A percentile compares a stretch with the other conserved stretches of the same genome.
phyloP scores from a whole-genome alignment of 148 eudicot genomes.

The Cornus florida region DNA sequence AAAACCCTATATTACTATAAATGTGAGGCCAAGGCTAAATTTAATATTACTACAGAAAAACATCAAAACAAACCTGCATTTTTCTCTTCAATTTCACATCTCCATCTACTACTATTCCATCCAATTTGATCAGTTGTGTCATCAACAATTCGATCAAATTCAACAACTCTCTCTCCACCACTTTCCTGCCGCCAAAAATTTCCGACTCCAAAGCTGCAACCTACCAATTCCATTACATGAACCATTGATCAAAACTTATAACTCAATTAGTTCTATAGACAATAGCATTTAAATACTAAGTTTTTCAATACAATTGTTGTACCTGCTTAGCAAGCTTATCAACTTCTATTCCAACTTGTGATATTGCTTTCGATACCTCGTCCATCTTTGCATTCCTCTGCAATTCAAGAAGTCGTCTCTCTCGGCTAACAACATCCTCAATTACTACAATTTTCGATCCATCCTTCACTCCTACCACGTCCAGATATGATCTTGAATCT shows the following conservation, averaged over 20 bases:
- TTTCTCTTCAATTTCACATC: slow-evolving; percentile 67
- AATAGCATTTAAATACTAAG: too few relatives aligned
- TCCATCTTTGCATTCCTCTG: slow-evolving; percentile 43
- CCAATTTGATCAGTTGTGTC: slow-evolving; percentile 71
- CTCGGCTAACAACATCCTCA: slow-evolving; percentile 49
- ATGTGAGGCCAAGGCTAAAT: too few relatives aligned
- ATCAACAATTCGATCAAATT: slow-evolving; percentile 68
- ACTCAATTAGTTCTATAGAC: neutral
- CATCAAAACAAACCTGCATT: slow-evolving; percentile 48
- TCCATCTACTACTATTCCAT: slow-evolving; percentile 73
- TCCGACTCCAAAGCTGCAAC: slow-evolving; percentile 54
- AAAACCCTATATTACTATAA: too few relatives aligned
- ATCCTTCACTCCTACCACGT: slow-evolving; percentile 63
- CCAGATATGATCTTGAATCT: slow-evolving; percentile 65
- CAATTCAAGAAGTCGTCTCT: slow-evolving; percentile 42
- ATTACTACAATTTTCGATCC: slow-evolving; percentile 65
- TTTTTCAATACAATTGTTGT: neutral
- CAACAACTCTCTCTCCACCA: slow-evolving; percentile 47
- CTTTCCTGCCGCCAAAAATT: slow-evolving; percentile 59
- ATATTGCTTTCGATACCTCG: slow-evolving; percentile 50
- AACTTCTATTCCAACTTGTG: slow-evolving; percentile 58
- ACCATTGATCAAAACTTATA: neutral
- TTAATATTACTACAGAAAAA: too few relatives aligned
- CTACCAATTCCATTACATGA: slow-evolving; percentile 26
- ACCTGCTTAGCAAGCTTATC: slow-evolving; percentile 71